These are phyloP conservation scores for Venturia carpophila DNA, from an alignment of 2,329 filamentous ascomycete species.

Conservation along the genomic window DNA sequence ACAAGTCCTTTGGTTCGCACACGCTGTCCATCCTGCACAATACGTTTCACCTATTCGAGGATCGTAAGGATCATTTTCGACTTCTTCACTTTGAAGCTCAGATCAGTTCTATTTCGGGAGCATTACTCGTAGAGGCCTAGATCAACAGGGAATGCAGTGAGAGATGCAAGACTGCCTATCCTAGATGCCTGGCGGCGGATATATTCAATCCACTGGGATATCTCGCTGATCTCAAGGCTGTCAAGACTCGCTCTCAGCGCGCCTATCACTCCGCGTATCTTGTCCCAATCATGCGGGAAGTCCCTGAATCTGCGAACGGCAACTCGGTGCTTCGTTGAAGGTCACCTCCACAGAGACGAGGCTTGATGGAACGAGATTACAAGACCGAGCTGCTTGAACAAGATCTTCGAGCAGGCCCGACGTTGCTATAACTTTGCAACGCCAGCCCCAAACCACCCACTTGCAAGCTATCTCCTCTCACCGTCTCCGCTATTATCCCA, in stretches of 20 bases:
- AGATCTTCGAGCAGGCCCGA: background rate
- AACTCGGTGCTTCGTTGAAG: background rate
- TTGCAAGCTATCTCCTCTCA: background rate
- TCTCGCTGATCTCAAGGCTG: background rate
- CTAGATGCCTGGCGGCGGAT: background rate
- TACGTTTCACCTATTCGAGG: too few species aligned
- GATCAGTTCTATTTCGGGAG: too few species aligned
- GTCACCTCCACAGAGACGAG: background rate
- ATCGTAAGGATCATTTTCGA: too few species aligned
- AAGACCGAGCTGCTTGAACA: background rate
- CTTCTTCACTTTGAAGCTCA: too few species aligned
- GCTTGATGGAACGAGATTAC: background rate
- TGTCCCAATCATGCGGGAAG: background rate
- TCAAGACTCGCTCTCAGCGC: background rate
- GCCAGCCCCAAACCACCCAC: background rate
- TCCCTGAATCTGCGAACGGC: background rate
- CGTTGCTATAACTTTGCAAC: background rate
- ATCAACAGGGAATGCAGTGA: too few species aligned
- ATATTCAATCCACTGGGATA: background rate
- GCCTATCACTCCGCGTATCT: background rate
- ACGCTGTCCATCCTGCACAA: too few species aligned
- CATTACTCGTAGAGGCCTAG: too few species aligned
- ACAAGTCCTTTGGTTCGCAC: too few species aligned
- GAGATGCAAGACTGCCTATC: background rate
- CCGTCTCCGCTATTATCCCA: background rate